Evolutionary conservation across 805 yeast species (phyloP).

Genomic region (Candida oleophila): DNA sequence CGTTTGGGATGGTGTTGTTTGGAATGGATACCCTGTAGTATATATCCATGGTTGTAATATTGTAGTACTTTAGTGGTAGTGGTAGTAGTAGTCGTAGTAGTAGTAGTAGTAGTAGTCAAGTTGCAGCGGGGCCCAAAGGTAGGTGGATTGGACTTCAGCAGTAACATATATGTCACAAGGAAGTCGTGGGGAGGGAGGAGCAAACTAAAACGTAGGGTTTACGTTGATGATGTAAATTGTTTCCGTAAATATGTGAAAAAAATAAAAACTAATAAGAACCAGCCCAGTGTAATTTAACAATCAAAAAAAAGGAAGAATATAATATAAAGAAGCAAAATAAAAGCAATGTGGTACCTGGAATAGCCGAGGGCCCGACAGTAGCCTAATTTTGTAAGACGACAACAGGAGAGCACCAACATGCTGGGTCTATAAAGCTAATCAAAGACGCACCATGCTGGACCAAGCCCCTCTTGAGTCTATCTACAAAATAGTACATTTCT

Average conservation of each 20-base stretch:
- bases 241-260: not conserved
- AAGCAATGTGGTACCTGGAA: not conserved
- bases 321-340: not conserved
- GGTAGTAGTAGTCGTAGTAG: constrained; percentile 8
- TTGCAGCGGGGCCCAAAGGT: too few species aligned
- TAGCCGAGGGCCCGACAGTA: too few species aligned
- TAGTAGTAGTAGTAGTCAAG: too few species aligned
- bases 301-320: not conserved
- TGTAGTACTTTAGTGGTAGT: constrained; percentile 1
- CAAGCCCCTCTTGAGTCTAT: not conserved
- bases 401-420: too few species aligned
- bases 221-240: not conserved
- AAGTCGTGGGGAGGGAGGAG: too few species aligned
- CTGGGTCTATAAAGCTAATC: too few species aligned
- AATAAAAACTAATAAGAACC: not conserved
- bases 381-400: too few species aligned
- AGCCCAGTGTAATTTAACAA: not conserved
- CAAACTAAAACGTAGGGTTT: not conserved
- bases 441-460: not conserved
- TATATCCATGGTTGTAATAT: too few species aligned
- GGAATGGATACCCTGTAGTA: too few species aligned
- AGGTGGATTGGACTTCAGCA: too few species aligned
- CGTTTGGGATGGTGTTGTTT: constrained; percentile 9
- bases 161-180: too few species aligned
- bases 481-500: constrained; percentile 84